Evolutionary conservation across 331 rosid species (phyloP).

Genomic region (Ulmus americana): DNA sequence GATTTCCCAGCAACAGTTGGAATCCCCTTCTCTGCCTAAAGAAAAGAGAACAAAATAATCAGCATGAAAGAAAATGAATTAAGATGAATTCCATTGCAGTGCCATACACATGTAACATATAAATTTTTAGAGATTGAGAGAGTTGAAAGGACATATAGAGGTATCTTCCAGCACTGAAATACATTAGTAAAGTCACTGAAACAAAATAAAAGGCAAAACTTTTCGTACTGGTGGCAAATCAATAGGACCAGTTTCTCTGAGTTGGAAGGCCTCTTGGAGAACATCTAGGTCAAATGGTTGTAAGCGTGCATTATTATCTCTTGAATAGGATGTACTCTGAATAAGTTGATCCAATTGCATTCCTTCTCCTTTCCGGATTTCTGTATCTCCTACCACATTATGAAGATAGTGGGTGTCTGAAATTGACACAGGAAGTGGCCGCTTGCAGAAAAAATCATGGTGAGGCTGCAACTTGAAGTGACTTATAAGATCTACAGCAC

Average conservation of each 20-base stretch:
- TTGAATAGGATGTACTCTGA: conserved; percentile 53
- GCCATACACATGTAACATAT: not conserved
- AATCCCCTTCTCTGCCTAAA: conserved; percentile 82
- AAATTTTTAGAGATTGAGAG: not conserved
- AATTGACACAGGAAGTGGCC: conserved; percentile 75
- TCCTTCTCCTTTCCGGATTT: conserved; percentile 95
- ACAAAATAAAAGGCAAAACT: conserved; percentile 16
- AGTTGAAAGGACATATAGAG: not conserved
- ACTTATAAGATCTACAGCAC: conserved; percentile 86
- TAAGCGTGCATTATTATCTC: conserved; percentile 68
- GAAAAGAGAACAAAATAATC: conserved; percentile 4
- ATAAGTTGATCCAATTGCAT: conserved; percentile 95
- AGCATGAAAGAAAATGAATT: conserved; percentile 1
- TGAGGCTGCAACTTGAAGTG: conserved; percentile 82
- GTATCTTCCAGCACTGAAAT: not conserved
- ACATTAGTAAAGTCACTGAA: conserved; percentile 6
- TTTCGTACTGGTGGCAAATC: conserved; percentile 76
- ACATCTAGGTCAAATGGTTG: conserved; percentile 75
- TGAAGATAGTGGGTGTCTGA: conserved; percentile 83
- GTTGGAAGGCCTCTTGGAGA: conserved; percentile 84
- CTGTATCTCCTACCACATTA: conserved; percentile 91
- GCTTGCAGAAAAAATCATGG: conserved; percentile 93
- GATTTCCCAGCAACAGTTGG: conserved; percentile 74
- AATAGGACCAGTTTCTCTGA: conserved; percentile 67
- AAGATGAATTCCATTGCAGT: not conserved